Evolutionary conservation across 257 asterid genomes (phyloP).

Genomic region (Cruciata laevipes): DNA sequence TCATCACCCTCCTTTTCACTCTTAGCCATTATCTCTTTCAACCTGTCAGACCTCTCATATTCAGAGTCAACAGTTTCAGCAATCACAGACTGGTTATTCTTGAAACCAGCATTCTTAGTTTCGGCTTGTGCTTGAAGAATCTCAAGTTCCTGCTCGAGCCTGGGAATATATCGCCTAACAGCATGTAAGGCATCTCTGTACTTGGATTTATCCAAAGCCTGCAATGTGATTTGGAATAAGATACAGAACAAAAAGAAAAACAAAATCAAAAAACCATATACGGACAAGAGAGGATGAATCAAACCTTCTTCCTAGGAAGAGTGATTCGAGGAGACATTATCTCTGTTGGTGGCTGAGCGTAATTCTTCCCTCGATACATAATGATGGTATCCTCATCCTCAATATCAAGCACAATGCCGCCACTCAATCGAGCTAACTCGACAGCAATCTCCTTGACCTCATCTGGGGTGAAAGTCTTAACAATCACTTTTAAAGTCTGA

Average conservation of each 20-base stretch:
- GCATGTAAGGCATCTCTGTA: conserved; percentile 84
- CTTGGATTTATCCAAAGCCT: conserved; percentile 97
- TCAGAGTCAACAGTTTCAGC: conserved; percentile 24
- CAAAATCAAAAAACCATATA: not conserved
- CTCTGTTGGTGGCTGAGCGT: conserved; percentile 94
- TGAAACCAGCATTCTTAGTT: conserved; percentile 17
- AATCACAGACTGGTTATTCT: conserved; percentile 25
- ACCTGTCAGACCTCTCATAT: conserved; percentile 49
- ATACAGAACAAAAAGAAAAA: not conserved
- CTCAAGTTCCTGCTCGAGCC: conserved; percentile 82
- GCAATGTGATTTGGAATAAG: conserved; percentile 17
- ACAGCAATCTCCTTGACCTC: conserved; percentile 88
- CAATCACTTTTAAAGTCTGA: conserved; percentile 79
- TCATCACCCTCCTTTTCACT: conserved; percentile 35
- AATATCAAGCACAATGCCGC: conserved; percentile 94
- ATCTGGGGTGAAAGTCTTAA: conserved; percentile 81
- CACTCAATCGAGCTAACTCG: conserved; percentile 85
- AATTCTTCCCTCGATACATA: conserved; percentile 95
- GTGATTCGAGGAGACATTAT: conserved; percentile 91
- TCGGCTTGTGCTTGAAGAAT: conserved; percentile 67
- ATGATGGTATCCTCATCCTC: conserved; percentile 74
- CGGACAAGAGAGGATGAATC: not conserved
- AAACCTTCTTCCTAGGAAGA: conserved; percentile 86
- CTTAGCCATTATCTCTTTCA: conserved; percentile 50
- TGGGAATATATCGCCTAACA: conserved; percentile 63